A percentile compares a stretch with the other conserved stretches of the same genome.
These are phyloP conservation scores for Umbelopsis sp. DNA, from an alignment of 371 early-diverging fungal species.

Conservation along the genomic window DNA sequence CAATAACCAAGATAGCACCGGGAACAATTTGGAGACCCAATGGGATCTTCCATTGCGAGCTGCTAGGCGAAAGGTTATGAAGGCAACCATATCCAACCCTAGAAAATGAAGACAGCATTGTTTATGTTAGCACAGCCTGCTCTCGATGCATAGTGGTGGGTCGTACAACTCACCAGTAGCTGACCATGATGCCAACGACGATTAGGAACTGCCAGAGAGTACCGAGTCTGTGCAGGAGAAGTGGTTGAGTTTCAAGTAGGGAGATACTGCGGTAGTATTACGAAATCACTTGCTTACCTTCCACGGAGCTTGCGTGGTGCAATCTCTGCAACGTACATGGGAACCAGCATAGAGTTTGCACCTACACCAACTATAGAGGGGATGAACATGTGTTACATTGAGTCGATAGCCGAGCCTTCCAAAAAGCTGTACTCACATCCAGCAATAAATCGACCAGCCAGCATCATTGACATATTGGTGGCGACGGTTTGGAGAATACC, in stretches of 20 bases:
- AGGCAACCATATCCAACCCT: constrained; percentile 49
- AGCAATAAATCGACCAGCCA: constrained; percentile 52
- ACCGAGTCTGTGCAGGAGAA: constrained; percentile 29
- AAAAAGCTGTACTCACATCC: constrained; percentile 35
- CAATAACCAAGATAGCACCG: constrained; percentile 51
- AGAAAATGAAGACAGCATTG: neutral
- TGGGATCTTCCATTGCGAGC: constrained; percentile 44
- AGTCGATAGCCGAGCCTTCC: neutral
- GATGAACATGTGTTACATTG: constrained; percentile 11
- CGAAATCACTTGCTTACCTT: neutral
- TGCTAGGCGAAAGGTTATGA: constrained; percentile 29
- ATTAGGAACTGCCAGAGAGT: constrained; percentile 54
- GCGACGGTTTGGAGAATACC: constrained; percentile 46
- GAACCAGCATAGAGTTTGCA: constrained; percentile 44
- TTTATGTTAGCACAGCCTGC: neutral
- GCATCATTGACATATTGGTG: constrained; percentile 37
- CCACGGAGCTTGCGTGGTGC: constrained; percentile 48
- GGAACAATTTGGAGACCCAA: constrained; percentile 58
- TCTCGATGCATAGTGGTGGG: neutral
- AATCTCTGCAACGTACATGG: constrained; percentile 55
- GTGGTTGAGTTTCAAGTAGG: too few species aligned
- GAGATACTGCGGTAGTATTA: too few species aligned
- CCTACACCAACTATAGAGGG: constrained; percentile 44
- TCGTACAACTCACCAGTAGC: constrained; percentile 38
- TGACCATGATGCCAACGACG: constrained; percentile 49